Evolutionary conservation across 2,329 filamentous ascomycete genomes (phyloP).

Genomic region (Fusarium tricinctum): DNA sequence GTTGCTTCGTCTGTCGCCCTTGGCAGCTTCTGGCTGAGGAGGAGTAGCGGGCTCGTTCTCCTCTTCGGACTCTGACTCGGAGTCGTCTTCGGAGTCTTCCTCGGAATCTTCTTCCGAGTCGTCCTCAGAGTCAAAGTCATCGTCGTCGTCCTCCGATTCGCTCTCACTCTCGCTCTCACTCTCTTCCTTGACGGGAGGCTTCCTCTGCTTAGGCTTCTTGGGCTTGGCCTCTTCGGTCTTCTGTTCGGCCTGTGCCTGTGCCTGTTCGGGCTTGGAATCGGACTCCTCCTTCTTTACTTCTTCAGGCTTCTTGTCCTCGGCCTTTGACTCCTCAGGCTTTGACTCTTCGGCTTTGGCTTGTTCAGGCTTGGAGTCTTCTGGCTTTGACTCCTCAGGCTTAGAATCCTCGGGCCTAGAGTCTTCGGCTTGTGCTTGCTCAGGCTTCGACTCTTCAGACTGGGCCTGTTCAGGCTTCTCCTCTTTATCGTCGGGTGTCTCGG

Average conservation of each 20-base stretch:
- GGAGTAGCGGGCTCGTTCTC: conserved; percentile 48
- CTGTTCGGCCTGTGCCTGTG: conserved; percentile 13
- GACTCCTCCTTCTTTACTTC: conserved; percentile 27
- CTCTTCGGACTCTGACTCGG: conserved; percentile 44
- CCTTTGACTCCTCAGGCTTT: conserved; percentile 9
- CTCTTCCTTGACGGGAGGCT: conserved; percentile 28
- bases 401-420: conserved; percentile 23
- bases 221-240: conserved; percentile 27
- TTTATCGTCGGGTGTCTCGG: conserved; percentile 23
- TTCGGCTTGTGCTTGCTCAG: conserved; percentile 7
- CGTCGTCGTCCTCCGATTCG: conserved; percentile 24
- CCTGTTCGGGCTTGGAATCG: conserved; percentile 23
- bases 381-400: conserved; percentile 25
- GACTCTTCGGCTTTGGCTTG: conserved; percentile 2
- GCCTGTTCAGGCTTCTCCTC: conserved; percentile 26
- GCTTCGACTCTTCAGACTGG: conserved; percentile 11
- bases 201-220: conserved; percentile 26
- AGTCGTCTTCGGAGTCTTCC: conserved; percentile 38
- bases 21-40: conserved; percentile 27
- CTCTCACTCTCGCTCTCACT: conserved; percentile 35
- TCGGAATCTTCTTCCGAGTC: conserved; percentile 36
- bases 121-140: conserved; percentile 40
- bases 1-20: conserved; percentile 14
- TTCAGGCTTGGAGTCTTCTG: conserved; percentile 8
- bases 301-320: conserved; percentile 29